A percentile compares a stretch with the other conserved stretches of the same genome.
These are phyloP conservation scores for Lichtheimia corymbifera DNA, from an alignment of 371 early-diverging fungal genomes.

Conservation along the genomic window DNA sequence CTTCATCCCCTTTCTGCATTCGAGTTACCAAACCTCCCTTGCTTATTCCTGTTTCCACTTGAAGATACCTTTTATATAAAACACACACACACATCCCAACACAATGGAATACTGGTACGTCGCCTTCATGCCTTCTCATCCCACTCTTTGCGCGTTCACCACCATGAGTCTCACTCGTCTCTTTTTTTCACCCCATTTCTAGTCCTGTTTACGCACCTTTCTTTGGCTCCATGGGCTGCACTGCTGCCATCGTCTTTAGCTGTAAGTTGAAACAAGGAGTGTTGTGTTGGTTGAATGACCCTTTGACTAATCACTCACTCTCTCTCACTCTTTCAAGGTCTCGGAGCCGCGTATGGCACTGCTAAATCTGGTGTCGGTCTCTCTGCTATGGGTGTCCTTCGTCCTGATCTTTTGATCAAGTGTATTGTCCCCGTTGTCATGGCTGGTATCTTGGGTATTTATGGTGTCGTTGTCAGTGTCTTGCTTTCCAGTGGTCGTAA, in stretches of 20 bases:
- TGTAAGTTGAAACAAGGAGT: slow-evolving; percentile 67
- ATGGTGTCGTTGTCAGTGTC: slow-evolving; percentile 92
- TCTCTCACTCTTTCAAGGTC: slow-evolving; percentile 49
- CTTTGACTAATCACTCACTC: neutral
- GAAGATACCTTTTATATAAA: neutral
- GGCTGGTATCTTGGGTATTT: slow-evolving; percentile 98
- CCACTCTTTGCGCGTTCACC: neutral
- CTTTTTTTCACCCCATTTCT: slow-evolving; percentile 24
- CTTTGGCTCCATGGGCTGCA: slow-evolving; percentile 96
- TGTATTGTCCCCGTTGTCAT: slow-evolving; percentile 93
- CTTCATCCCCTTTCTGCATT: neutral
- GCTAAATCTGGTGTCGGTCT: slow-evolving; percentile 97
- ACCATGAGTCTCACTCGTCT: neutral
- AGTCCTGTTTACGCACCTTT: slow-evolving; percentile 96
- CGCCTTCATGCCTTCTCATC: neutral
- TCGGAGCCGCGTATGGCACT: slow-evolving; percentile 97
- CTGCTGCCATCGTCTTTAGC: slow-evolving; percentile 93
- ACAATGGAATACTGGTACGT: slow-evolving; percentile 18
- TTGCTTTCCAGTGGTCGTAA: slow-evolving; percentile 84
- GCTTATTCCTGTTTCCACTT: slow-evolving; percentile 1
- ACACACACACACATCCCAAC: no score
- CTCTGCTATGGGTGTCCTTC: slow-evolving; percentile 91
- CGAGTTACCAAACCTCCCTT: neutral
- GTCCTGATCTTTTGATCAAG: slow-evolving; percentile 93
- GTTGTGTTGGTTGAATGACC: neutral